Evolutionary conservation across 164 flowering plant species (phyloP), one percentile per base, ranked within the genome.

Genomic region (Brasenia schreberi): DNA sequence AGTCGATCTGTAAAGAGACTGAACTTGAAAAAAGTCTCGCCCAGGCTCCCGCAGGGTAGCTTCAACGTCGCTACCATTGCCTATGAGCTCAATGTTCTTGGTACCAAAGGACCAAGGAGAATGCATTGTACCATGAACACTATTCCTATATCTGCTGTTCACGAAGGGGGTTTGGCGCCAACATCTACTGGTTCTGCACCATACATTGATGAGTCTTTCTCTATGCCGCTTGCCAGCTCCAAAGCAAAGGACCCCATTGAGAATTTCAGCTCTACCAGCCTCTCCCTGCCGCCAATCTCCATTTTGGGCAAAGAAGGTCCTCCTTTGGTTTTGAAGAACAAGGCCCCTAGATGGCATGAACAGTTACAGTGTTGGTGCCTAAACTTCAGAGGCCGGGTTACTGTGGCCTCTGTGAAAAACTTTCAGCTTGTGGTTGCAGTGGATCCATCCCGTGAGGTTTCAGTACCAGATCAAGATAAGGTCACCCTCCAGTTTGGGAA

Each of bases 321-420:
- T 58, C 39, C 39, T 33, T 33, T 91, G 64, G 66, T 83, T 18
- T 66, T 91, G 72, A 86, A 81, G 77, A 91, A 91, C 65, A 91
- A 86, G 74, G 77, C 87, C 66, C 97, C 97, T 42, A 78, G 96
- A 72, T 89, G 96, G 92, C 96, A 85, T 73, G 91, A 85, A 70
- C 96, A 87, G 74, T 75, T 89, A 65, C 97, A 91, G 67, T 91
- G 96, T 66, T 91, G 97, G 96, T 89, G 97, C 76, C 77, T 91
- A 39, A 91, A 91, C 73, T 91, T 91, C 77, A 83, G 82, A 77
- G 97, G 97, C 4, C 88, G 96, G 59, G 96, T 89, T 17, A 91
- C 96, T 0, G 98, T 92, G 58, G 98, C 98, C 2, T 92, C 98
- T 6, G 96, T 92, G 17, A 92, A 92, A 83, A 92, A 92, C 67